These are phyloP conservation scores for Sclerotiophoma versabilis DNA, from an alignment of 2,329 filamentous ascomycete species.

Conservation along the genomic window DNA sequence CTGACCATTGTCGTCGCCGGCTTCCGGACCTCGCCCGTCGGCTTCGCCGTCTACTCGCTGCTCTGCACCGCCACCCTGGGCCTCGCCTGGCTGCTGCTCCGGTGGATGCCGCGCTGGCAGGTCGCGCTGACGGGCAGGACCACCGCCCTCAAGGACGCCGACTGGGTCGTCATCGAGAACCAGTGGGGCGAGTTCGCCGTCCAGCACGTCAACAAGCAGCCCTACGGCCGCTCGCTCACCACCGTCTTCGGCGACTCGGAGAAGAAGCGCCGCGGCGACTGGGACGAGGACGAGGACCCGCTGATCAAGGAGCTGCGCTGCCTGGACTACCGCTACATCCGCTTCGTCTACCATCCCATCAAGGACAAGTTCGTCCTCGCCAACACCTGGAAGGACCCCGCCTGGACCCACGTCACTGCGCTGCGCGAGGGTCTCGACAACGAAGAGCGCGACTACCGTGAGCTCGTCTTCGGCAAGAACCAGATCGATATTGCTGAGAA, in stretches of 20 bases:
- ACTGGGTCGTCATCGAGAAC: slow-evolving; percentile 96
- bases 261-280: slow-evolving; percentile 71
- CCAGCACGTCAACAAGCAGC: slow-evolving; percentile 68
- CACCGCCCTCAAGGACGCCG: slow-evolving; percentile 73
- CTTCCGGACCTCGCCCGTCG: slow-evolving; percentile 77
- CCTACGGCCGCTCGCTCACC: slow-evolving; percentile 68
- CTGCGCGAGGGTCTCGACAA: slow-evolving; percentile 83
- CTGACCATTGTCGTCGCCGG: slow-evolving; percentile 92
- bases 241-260: slow-evolving; percentile 72
- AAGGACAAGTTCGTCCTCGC: slow-evolving; percentile 88
- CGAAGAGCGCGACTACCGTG: slow-evolving; percentile 83
- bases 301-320: slow-evolving; percentile 76
- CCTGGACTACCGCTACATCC: slow-evolving; percentile 92
- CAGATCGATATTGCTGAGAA: slow-evolving; percentile 94
- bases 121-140: slow-evolving; percentile 76
- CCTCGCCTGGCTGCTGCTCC: slow-evolving; percentile 80
- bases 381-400: slow-evolving; percentile 92
- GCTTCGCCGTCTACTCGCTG: slow-evolving; percentile 71
- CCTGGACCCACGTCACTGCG: slow-evolving; percentile 79
- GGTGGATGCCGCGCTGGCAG: slow-evolving; percentile 90
- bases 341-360: slow-evolving; percentile 87
- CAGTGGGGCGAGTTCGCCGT: slow-evolving; percentile 93
- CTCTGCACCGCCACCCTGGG: slow-evolving; percentile 78
- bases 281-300: slow-evolving; percentile 76
- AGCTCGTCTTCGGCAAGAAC: slow-evolving; percentile 88